Conservation (phyloP, 2,329 filamentous ascomycete species). For the Pezicula carpinea region DNA sequence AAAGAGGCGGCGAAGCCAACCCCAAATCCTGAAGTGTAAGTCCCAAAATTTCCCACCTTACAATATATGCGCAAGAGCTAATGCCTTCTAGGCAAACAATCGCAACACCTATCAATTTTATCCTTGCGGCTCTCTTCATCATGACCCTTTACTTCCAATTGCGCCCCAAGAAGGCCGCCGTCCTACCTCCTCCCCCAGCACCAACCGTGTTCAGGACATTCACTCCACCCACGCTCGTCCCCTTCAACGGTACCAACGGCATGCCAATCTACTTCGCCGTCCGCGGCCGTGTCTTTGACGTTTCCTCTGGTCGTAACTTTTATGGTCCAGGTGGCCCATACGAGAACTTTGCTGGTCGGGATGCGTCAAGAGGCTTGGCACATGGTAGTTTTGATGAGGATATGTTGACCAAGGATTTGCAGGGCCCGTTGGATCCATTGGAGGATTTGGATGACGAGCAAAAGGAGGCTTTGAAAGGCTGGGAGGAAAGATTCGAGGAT, state of each 20-base stretch:
- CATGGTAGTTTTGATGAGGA: constrained; percentile 90
- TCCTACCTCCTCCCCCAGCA: constrained; percentile 48
- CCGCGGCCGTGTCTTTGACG: constrained; percentile 86
- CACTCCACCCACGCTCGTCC: constrained; percentile 75
- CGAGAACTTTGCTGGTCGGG: constrained; percentile 90
- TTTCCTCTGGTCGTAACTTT: constrained; percentile 81
- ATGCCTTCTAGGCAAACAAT: constrained; percentile 28
- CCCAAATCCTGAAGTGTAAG: constrained; percentile 27
- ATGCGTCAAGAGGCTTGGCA: constrained; percentile 83
- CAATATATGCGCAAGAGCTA: constrained; percentile 1
- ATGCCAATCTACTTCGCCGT: constrained; percentile 86
- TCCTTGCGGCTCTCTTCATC: constrained; percentile 51
- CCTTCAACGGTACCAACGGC: constrained; percentile 73
- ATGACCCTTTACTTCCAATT: constrained; percentile 56
- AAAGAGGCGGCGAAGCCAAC: constrained; percentile 24
- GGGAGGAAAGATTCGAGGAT: constrained; percentile 89
- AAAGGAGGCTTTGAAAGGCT: constrained; percentile 77
- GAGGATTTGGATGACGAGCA: constrained; percentile 69
- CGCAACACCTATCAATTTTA: constrained; percentile 57
- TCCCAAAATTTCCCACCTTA: neutral
- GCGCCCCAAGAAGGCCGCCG: constrained; percentile 41
- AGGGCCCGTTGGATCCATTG: constrained; percentile 75
- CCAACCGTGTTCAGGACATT: constrained; percentile 63
- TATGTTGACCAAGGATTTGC: constrained; percentile 88
- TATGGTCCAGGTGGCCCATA: constrained; percentile 96